Conservation (phyloP, 1,139 yeast genomes). For the Kodamaea sp. region DNA sequence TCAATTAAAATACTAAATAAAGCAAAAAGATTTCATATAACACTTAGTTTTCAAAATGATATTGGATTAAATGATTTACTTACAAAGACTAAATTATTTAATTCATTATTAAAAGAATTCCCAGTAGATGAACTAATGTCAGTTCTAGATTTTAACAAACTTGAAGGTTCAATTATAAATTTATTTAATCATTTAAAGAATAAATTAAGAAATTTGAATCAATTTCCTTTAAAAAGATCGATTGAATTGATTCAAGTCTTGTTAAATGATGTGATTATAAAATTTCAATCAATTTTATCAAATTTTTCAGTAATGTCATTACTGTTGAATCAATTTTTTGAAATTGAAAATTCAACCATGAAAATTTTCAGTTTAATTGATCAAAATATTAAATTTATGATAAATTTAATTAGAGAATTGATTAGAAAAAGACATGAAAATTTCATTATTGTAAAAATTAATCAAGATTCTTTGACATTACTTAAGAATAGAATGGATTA, state of each 20-base stretch:
- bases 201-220: slow-evolving; percentile 49
- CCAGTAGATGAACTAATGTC: slow-evolving; percentile 62
- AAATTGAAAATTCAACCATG: slow-evolving; percentile 15
- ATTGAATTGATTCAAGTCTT: slow-evolving; percentile 62
- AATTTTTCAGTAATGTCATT: slow-evolving; percentile 26
- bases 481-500: slow-evolving; percentile 47
- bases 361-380: slow-evolving; percentile 28
- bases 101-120: slow-evolving; percentile 63
- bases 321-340: slow-evolving; percentile 21
- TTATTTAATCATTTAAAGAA: slow-evolving; percentile 60
- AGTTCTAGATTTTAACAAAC: slow-evolving; percentile 31
- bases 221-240: slow-evolving; percentile 66
- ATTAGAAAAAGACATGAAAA: slow-evolving; percentile 72
- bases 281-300: slow-evolving; percentile 22
- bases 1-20: slow-evolving; percentile 61
- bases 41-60: slow-evolving; percentile 69
- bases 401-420: slow-evolving; percentile 63
- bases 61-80: slow-evolving; percentile 63
- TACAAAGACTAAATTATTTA: slow-evolving; percentile 50
- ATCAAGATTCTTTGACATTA: slow-evolving; percentile 38
- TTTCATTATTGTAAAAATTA: slow-evolving; percentile 61
- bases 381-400: slow-evolving; percentile 33
- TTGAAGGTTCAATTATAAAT: slow-evolving; percentile 43
- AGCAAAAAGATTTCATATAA: slow-evolving; percentile 78
- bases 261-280: slow-evolving; percentile 29